Percentiles rank a stretch among this genome's conserved stretches.
These are phyloP conservation scores for Euphorbia schlechtendalii DNA, from an alignment of 441 rosid genomes.

Conservation along the genomic window DNA sequence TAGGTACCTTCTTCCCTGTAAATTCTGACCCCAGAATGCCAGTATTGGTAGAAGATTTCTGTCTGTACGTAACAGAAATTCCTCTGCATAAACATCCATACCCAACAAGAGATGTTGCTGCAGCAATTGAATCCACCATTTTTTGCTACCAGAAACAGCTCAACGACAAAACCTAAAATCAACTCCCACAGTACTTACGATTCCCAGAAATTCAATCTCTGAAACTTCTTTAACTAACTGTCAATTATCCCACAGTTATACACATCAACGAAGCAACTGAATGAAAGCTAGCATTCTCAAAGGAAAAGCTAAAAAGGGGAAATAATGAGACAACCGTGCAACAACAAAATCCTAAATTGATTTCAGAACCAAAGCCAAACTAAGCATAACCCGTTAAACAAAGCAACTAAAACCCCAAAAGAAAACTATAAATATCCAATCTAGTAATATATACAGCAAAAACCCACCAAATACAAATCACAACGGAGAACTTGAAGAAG, in stretches of 20 bases:
- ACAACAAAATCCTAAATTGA: slow-evolving; percentile 12
- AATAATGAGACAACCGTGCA: slow-evolving; percentile 20
- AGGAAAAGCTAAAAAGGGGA: neutral
- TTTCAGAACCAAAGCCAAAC: slow-evolving; percentile 28
- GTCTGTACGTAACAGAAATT: slow-evolving; percentile 27
- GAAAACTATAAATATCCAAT: slow-evolving; percentile 18
- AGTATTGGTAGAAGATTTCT: slow-evolving; percentile 26
- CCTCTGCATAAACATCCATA: slow-evolving; percentile 31
- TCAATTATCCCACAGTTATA: slow-evolving; percentile 13
- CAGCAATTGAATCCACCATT: slow-evolving; percentile 79
- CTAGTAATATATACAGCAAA: neutral
- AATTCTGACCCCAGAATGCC: slow-evolving; percentile 28
- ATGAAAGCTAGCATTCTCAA: slow-evolving; percentile 15
- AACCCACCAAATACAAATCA: slow-evolving; percentile 21
- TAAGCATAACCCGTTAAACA: slow-evolving; percentile 26
- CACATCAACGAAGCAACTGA: too few species aligned
- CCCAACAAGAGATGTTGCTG: too few species aligned
- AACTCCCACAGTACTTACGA: slow-evolving; percentile 11
- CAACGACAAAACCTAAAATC: too few species aligned
- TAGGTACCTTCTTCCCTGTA: slow-evolving; percentile 29
- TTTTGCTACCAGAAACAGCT: slow-evolving; percentile 23
- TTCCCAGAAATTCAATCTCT: slow-evolving; percentile 9
- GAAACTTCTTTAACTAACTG: slow-evolving; percentile 11
- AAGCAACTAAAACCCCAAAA: slow-evolving; percentile 23
- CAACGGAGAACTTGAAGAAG: slow-evolving; percentile 1